Evolutionary conservation across 2,329 filamentous ascomycete species (phyloP), one percentile per base, ranked within the genome.

Genomic region (Sphaceloma murrayae): DNA sequence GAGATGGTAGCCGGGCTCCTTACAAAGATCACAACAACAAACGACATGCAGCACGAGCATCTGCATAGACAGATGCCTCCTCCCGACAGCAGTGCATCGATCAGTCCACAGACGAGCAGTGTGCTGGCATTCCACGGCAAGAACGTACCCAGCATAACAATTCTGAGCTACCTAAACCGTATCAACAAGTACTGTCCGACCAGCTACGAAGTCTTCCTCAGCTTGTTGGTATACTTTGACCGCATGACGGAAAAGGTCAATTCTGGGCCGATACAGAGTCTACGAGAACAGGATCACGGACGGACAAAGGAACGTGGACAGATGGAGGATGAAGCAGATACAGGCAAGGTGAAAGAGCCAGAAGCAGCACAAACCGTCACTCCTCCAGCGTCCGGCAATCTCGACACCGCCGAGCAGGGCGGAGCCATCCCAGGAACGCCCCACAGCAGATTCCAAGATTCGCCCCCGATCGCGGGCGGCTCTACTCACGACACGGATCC

Each of bases 101-200:
- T 83, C 24, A 78, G 69, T 52, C 70, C 73, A 16, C 74, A 81
- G 54, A 82, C 74, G 52, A 83, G 68, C 52, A 84, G 70, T 45
- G 89, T 98, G 2, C 73, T 98, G 29, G 89, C 91, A 9, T 98
- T 98, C 55, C 91, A 98, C 58, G 91, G 91, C 53, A 96, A 95
- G 67, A 98, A 98, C 53, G 85, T 96, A 8, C 91, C 91, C 1
- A 91, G 84, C 58, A 98, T 98, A 56, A 94, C 88, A 14, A 96
- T 98, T 49, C 70, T 94, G 49, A 96, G 87, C 71, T 98, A 98
- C 57, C 69, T 98, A 43, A 89, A 82, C 56, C 80, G 91, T 48
- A 96, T 98, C 60, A 89, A 98, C 67, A 95, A 95, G 67, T 98
- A 98, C 66, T 98, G 91, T 58, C 91, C 91, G 0, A 96, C 91